Percentiles rank a stretch among this genome's conserved stretches.
Conservation (phyloP, 208 protist genomes). For the Trichomonas tenax region DNA sequence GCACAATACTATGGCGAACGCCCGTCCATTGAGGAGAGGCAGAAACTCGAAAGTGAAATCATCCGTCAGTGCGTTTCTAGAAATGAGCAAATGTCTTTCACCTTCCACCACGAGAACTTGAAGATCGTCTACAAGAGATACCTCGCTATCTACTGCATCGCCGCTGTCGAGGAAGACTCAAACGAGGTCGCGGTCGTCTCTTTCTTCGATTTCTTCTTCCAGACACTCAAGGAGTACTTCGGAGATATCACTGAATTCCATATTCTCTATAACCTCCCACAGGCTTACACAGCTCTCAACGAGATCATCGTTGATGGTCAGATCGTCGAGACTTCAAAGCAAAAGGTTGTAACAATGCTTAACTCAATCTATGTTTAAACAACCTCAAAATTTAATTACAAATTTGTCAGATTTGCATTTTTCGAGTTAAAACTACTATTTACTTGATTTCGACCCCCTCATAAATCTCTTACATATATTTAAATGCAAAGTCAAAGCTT, state of each 20-base stretch:
- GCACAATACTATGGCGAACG: constrained; percentile 16
- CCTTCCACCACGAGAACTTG: not conserved
- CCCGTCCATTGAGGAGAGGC: not conserved
- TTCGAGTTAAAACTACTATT: too few species aligned
- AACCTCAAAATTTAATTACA: too few species aligned
- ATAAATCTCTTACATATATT: too few species aligned
- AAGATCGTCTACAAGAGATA: not conserved
- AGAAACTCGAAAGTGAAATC: constrained; percentile 15
- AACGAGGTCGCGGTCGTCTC: not conserved
- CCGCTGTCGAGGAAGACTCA: not conserved
- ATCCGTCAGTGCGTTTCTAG: constrained; percentile 17
- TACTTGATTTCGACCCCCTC: too few species aligned
- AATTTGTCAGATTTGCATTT: too few species aligned
- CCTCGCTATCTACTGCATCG: constrained; percentile 6
- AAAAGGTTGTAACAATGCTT: not conserved
- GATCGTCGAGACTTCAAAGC: not conserved
- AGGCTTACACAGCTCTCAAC: not conserved
- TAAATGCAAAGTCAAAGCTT: too few species aligned
- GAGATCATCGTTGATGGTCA: not conserved
- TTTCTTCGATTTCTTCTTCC: constrained; percentile 21
- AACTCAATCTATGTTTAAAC: not conserved
- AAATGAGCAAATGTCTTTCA: not conserved
- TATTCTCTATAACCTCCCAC: constrained; percentile 6
- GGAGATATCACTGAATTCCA: constrained; percentile 17
- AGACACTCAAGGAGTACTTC: not conserved